These are phyloP conservation scores for Aleurites moluccanus DNA, from an alignment of 441 rosid genomes.

Conservation along the genomic window DNA sequence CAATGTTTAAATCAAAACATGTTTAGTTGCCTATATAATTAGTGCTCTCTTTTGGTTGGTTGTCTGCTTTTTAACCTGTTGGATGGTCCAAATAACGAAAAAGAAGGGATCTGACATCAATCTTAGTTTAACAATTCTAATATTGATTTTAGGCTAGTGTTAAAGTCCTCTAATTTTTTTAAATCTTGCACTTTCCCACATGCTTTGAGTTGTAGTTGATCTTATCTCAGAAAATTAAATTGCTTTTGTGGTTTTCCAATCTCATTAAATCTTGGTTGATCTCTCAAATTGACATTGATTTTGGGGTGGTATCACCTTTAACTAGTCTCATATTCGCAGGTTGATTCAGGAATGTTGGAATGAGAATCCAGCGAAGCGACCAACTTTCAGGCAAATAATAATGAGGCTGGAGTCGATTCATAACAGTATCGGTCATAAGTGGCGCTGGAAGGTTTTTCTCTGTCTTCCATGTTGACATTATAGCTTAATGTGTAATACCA, in stretches of 20 bases:
- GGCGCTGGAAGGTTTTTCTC: slow-evolving; percentile 71
- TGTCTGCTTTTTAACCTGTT: background rate
- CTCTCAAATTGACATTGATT: background rate
- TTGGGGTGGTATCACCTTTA: background rate
- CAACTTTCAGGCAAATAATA: slow-evolving; percentile 74
- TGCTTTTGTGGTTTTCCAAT: background rate
- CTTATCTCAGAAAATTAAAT: background rate
- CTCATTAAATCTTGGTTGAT: background rate
- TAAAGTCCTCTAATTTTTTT: background rate
- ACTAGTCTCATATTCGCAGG: slow-evolving; percentile 37
- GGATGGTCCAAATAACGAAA: background rate
- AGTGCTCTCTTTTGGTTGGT: background rate
- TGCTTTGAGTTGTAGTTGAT: background rate
- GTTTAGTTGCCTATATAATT: background rate
- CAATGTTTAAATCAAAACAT: background rate
- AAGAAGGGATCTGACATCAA: background rate
- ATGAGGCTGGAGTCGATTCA: slow-evolving; percentile 59
- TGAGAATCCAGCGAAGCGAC: slow-evolving; percentile 78
- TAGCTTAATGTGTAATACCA: background rate
- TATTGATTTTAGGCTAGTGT: background rate
- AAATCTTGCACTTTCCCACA: background rate
- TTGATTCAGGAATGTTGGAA: slow-evolving; percentile 93
- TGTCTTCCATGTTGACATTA: background rate
- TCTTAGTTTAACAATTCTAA: background rate
- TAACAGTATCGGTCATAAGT: slow-evolving; percentile 51